Base-by-base conservation (phyloP, 2,329 filamentous ascomycete genomes). In the Penicillium freii region DNA sequence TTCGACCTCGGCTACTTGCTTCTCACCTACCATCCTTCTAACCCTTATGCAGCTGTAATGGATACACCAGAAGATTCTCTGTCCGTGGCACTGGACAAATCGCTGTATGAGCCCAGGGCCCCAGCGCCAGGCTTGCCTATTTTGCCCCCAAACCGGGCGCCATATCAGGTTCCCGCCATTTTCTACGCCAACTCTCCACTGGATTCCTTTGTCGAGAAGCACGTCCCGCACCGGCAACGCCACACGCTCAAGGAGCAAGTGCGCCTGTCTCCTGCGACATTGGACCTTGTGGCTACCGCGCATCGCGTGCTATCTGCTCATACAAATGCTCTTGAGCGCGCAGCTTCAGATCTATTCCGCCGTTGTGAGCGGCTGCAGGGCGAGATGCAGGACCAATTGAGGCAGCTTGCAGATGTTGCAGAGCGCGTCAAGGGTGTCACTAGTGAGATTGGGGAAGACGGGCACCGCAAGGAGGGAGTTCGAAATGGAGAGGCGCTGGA, bases 1-100 rank as follows among this genome's bases (percentile, higher is more conserved):
- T 78, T 79, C 11, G 81, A 83, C 57, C 68, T 86, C 31, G 84
- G 84, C 10, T 84, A 85, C 63, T 73, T 87, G 29, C 69, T 87
- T 44, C 73, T 85, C 38, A 83, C 80, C 25, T 76, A 74, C 27
- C 73, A 75, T 34, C 74, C 75, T 8, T 77, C 77, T 45, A 77
- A 79, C 59, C 79, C 80, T 2, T 79, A 78, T 62, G 84, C 79
- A 31, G 81, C 78, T 4, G 71, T 76, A 51, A 78, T 84, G 47
- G 83, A 86, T 62, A 73, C 78, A 8, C 78, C 81, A 8, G 74
- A 69, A 44, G 63, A 69, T 21, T 61, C 67, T 4, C 64, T 73
- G 48, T 67, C 70, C 2, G 64, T 67, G 15, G 62, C 69, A 1
- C 58, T 66, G 34, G 70, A 72, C 2, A 57, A 68, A 3, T 60